phyloP scores from a whole-genome alignment of 345 rosid species.

The Punica granatum region DNA sequence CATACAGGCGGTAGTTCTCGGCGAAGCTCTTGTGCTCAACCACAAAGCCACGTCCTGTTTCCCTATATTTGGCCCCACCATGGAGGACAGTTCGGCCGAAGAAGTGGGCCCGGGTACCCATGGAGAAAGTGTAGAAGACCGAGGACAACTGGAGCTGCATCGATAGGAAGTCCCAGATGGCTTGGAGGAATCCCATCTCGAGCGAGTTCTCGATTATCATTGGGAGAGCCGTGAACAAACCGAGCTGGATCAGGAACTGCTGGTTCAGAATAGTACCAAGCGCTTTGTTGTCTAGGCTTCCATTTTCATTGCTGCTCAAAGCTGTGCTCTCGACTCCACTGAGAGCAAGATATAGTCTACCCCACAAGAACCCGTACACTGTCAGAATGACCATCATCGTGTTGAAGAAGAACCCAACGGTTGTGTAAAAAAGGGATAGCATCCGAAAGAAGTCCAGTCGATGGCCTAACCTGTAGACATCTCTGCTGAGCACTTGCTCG shows the following conservation, averaged over 20 bases:
- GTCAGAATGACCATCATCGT: conserved; percentile 12
- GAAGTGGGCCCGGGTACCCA: conserved; percentile 16
- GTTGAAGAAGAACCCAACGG: conserved; percentile 13
- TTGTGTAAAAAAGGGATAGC: conserved; percentile 12
- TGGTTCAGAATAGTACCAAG: conserved; percentile 13
- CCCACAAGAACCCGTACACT: conserved; percentile 11
- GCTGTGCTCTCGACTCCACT: conserved; percentile 10
- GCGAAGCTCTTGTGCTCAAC: conserved; percentile 13
- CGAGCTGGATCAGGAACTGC: conserved; percentile 13
- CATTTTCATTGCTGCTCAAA: background rate
- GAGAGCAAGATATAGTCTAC: conserved; percentile 10
- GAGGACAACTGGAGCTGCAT: conserved; percentile 16
- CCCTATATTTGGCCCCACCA: conserved; percentile 9
- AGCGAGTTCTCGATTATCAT: conserved; percentile 11
- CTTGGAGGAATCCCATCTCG: conserved; percentile 12
- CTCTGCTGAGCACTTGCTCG: conserved; percentile 12
- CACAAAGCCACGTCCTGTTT: conserved; percentile 12
- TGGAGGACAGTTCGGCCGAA: conserved; percentile 13
- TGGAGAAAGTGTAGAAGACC: conserved; percentile 14
- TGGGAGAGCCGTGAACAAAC: conserved; percentile 12
- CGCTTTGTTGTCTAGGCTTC: conserved; percentile 8
- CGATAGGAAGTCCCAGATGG: conserved; percentile 13
- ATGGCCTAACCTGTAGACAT: conserved; percentile 8
- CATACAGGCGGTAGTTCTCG: conserved; percentile 14
- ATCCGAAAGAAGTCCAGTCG: conserved; percentile 12